Evolutionary conservation across 805 yeast species (phyloP), one percentile per base, ranked within the genome.

Genomic region (Pichia pseudocactophila): DNA sequence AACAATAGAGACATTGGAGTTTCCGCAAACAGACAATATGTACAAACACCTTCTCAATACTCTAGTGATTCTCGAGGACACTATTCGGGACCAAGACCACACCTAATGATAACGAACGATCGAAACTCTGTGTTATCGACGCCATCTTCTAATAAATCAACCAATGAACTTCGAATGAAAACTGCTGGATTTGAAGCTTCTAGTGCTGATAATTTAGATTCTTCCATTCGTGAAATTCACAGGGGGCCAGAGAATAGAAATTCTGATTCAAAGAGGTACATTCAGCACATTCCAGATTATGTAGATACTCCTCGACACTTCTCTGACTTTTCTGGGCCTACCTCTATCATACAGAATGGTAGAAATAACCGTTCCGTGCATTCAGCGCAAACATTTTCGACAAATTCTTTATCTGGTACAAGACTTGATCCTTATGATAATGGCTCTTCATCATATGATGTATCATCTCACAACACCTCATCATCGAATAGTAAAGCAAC

Each of bases 221-320:
- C 45, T 15, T 51, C 59, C 6, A 55, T 59, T 39, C 61, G 54
- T 47, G 63, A 57, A 42, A 59, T 59, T 35, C 53, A 48, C 17
- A 50, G 62, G 35, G 58, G 57, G 2, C 63, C 62, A 4, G 62
- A 58, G 38, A 58, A 51, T 40, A 45, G 59, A 46, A 57, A 57
- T 39, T 15, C 36, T 26, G 58, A 54, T 37, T 26, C 38, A 4
- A 30, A 35, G 16, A 31, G 30, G 11, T n/a, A 13, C 30, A 15
- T 32, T 36, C 43, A 47, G 32, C 49, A 40, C 36, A 34, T 44
- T 36, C 22, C 46, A 22, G 38, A 32, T 39, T 37, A 41, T 37
- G 19, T 34, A 37, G 34, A 32, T 39, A n/a, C 47, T 37, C 35
- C 45, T 10, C 32, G 39, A 30, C 39, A 30, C 11, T 40, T 36